These are phyloP conservation scores for Annulohypoxylon maeteangense DNA, from an alignment of 495 filamentous ascomycete genomes.

Conservation along the genomic window DNA sequence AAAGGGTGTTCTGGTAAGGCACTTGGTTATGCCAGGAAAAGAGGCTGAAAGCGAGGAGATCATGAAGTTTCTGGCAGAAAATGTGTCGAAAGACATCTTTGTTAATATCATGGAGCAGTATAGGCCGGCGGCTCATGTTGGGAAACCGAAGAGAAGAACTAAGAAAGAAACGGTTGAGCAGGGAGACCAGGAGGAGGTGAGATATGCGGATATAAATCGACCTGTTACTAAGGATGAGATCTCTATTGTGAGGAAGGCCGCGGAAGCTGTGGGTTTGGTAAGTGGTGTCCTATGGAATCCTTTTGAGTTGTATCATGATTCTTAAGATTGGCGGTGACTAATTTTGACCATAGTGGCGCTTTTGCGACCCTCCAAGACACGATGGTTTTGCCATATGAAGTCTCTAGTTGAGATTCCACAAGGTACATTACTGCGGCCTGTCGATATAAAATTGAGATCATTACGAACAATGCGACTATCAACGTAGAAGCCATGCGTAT, in stretches of 20 bases:
- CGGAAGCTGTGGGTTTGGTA: conserved; percentile 70
- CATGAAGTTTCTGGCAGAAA: conserved; percentile 72
- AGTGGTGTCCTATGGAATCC: conserved; percentile 1
- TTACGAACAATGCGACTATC: neutral
- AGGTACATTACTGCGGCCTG: neutral
- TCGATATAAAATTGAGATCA: neutral
- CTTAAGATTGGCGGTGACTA: neutral
- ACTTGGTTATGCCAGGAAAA: conserved; percentile 81
- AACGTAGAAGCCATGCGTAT: neutral
- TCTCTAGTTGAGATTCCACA: neutral
- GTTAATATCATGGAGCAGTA: conserved; percentile 85
- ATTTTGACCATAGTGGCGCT: conserved; percentile 63
- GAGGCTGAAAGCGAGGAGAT: conserved; percentile 74
- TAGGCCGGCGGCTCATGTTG: conserved; percentile 78
- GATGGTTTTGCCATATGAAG: conserved; percentile 74
- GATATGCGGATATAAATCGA: conserved; percentile 81
- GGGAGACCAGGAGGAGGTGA: conserved; percentile 55
- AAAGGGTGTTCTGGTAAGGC: conserved; percentile 74
- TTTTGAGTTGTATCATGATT: neutral
- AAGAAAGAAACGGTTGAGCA: conserved; percentile 33
- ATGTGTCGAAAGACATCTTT: conserved; percentile 75
- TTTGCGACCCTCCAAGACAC: conserved; percentile 75
- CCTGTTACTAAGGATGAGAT: conserved; percentile 71
- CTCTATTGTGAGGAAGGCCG: conserved; percentile 67
- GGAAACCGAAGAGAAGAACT: conserved; percentile 63